A percentile compares a stretch with the other conserved stretches of the same genome.
phyloP scores from a whole-genome alignment of 1,139 yeast genomes.

The Diutina scorzettiae region DNA sequence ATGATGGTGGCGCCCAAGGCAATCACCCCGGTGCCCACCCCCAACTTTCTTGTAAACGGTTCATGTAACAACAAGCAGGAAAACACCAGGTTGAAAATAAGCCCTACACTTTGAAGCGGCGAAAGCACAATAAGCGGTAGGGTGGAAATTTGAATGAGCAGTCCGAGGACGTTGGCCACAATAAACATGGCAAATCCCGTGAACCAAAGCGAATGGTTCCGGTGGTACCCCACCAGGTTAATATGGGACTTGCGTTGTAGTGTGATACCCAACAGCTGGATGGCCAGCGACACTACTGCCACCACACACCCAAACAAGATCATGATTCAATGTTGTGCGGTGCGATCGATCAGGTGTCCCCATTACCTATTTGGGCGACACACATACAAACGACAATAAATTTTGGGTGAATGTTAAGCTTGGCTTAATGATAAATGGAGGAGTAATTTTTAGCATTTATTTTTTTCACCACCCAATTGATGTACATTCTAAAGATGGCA shows the following conservation, averaged over 20 bases:
- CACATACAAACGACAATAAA: no score
- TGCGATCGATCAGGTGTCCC: no score
- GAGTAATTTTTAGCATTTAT: no score
- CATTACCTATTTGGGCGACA: no score
- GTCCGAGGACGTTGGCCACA: constrained; percentile 66
- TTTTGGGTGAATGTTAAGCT: no score
- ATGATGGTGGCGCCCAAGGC: constrained; percentile 70
- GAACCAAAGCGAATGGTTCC: constrained; percentile 62
- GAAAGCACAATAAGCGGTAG: constrained; percentile 70
- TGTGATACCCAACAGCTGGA: constrained; percentile 76
- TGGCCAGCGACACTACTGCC: constrained; percentile 68
- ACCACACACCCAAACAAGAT: constrained; percentile 45
- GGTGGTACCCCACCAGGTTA: constrained; percentile 15
- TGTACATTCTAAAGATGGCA: no score
- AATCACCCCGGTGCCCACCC: constrained; percentile 56
- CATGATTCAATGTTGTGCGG: no score
- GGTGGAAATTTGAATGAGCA: constrained; percentile 73
- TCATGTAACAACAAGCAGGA: constrained; percentile 67
- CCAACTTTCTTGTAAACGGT: constrained; percentile 44
- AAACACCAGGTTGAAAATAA: constrained; percentile 66
- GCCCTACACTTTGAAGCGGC: constrained; percentile 79
- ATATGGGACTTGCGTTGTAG: constrained; percentile 74
- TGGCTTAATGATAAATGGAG: no score
- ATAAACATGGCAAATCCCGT: constrained; percentile 62
- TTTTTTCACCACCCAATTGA: no score